phyloP scores from a whole-genome alignment of 129 eudicot genomes.

The Escallonia rubra region DNA sequence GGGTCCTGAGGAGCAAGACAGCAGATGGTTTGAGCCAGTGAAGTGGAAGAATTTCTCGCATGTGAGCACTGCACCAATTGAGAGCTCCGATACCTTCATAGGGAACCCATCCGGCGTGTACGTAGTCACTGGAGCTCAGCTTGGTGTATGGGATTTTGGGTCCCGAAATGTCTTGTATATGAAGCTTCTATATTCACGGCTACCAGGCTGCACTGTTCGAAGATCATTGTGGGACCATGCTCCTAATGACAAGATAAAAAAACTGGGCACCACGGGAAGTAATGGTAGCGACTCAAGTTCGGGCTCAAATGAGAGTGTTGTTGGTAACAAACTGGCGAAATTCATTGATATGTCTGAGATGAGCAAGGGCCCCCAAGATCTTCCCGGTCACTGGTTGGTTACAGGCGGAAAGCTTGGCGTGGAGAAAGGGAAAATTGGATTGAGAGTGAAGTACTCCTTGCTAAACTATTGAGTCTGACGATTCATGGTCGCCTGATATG shows the following conservation, averaged over 20 bases:
- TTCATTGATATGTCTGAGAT: constrained; percentile 58
- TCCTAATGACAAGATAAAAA: constrained; percentile 25
- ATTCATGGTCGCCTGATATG: too few species aligned
- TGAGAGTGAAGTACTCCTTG: constrained; percentile 65
- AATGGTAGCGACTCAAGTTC: constrained; percentile 33
- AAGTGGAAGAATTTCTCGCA: constrained; percentile 77
- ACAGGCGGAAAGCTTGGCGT: constrained; percentile 74
- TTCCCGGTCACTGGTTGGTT: constrained; percentile 76
- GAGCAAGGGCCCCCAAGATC: constrained; percentile 57
- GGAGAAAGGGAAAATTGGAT: constrained; percentile 67
- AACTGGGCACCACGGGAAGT: background rate
- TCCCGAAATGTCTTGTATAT: constrained; percentile 66
- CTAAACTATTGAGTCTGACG: constrained; percentile 41
- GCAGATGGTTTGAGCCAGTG: constrained; percentile 76
- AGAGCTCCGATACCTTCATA: constrained; percentile 55
- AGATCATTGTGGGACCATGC: constrained; percentile 74
- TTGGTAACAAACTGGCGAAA: constrained; percentile 45
- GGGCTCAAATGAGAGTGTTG: constrained; percentile 11
- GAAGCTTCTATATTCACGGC: constrained; percentile 58
- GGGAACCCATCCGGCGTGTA: constrained; percentile 53
- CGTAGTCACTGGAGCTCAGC: constrained; percentile 70
- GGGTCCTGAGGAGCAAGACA: constrained; percentile 81
- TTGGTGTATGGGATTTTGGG: constrained; percentile 80
- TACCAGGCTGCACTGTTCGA: constrained; percentile 59
- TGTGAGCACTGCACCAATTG: constrained; percentile 73